phyloP scores from a whole-genome alignment of 148 eudicot species.

The Salicornia ramosissima region DNA sequence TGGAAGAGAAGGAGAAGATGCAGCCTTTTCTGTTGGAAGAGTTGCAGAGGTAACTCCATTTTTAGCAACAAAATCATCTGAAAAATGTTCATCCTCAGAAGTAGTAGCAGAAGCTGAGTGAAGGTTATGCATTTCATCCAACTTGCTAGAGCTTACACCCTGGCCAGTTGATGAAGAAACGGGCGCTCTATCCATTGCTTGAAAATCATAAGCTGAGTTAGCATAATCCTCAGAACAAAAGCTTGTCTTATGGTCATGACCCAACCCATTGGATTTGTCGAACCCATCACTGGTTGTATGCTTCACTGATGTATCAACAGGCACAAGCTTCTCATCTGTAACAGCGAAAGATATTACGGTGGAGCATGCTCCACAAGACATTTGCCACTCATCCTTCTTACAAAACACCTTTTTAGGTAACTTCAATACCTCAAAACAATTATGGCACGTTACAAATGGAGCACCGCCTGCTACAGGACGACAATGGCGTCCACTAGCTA shows the following conservation, averaged over 20 bases:
- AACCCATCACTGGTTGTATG: constrained; percentile 27
- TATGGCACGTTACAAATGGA: constrained; percentile 71
- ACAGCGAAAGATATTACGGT: constrained; percentile 43
- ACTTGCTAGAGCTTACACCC: constrained; percentile 42
- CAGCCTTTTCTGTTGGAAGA: constrained; percentile 33
- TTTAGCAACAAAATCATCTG: constrained; percentile 29
- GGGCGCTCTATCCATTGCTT: constrained; percentile 59
- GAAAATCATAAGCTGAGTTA: constrained; percentile 67
- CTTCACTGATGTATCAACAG: constrained; percentile 32
- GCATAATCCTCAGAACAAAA: constrained; percentile 81
- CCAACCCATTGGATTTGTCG: constrained; percentile 28
- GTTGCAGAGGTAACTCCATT: constrained; percentile 27
- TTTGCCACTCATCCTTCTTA: constrained; percentile 47
- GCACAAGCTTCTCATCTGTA: constrained; percentile 54
- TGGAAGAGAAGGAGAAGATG: constrained; percentile 40
- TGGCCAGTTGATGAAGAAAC: constrained; percentile 35
- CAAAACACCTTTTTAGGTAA: constrained; percentile 48
- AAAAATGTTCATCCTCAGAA: constrained; percentile 56
- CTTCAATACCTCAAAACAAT: constrained; percentile 73
- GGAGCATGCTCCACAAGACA: constrained; percentile 79
- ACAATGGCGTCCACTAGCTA: constrained; percentile 42
- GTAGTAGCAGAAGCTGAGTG: constrained; percentile 47
- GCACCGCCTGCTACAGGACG: constrained; percentile 78
- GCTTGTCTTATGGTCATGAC: constrained; percentile 33
- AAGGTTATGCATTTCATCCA: constrained; percentile 40